Conservation (phyloP, 805 yeast genomes). For the Metschnikowia arizonensis region DNA sequence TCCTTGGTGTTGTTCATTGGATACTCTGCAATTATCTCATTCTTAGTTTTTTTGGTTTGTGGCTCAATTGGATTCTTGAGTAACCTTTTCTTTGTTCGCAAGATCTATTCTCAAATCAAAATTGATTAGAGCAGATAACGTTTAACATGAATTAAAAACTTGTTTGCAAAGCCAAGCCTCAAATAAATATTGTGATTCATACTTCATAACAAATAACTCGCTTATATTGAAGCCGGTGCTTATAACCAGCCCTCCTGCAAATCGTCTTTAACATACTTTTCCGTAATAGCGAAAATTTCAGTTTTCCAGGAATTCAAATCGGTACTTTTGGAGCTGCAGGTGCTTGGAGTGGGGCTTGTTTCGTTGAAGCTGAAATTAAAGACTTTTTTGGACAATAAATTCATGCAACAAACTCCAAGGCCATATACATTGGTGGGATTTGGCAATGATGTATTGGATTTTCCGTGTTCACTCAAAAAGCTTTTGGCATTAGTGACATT, state of each 20-base stretch:
- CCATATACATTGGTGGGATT: slow-evolving; percentile 8
- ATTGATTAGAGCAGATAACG: slow-evolving; percentile 47
- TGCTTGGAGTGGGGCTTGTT: neutral
- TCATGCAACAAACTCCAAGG: slow-evolving; percentile 25
- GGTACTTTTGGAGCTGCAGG: neutral
- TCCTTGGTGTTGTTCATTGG: slow-evolving; percentile 80
- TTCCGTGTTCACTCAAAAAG: slow-evolving; percentile 7
- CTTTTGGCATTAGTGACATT: slow-evolving; percentile 16
- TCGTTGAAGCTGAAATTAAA: slow-evolving; percentile 25
- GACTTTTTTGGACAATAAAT: slow-evolving; percentile 24
- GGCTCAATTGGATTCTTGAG: slow-evolving; percentile 85
- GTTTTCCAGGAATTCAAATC: slow-evolving; percentile 16
- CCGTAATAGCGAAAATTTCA: slow-evolving; percentile 16
- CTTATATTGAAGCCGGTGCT: neutral
- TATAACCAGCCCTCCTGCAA: slow-evolving; percentile 35
- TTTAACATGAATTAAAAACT: neutral
- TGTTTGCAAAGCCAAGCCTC: neutral
- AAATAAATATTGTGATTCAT: slow-evolving; percentile 3
- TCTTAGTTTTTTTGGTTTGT: slow-evolving; percentile 71
- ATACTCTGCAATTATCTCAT: slow-evolving; percentile 69
- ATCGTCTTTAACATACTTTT: slow-evolving; percentile 31
- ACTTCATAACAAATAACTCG: neutral
- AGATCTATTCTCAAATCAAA: slow-evolving; percentile 79
- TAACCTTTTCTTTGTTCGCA: slow-evolving; percentile 67
- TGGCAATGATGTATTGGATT: neutral